Evolutionary conservation across 192 early-diverging fungal genomes (phyloP).

Genomic region (Radiomyces spectabilis): DNA sequence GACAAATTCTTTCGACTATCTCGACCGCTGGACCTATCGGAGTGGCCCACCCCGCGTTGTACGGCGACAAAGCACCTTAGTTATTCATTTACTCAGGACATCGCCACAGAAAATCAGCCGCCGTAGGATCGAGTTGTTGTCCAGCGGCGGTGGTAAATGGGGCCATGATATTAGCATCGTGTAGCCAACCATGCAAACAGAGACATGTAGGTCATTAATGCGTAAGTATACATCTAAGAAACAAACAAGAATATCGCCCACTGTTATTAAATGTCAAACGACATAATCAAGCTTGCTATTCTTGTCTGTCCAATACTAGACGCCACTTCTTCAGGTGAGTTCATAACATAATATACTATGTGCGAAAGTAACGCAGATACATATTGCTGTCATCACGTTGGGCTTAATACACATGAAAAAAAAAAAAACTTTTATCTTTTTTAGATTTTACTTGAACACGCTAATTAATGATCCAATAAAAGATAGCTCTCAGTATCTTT

Average conservation of each 20-base stretch:
- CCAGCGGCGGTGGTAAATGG: conserved; percentile 36
- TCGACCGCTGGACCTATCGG: too few species aligned
- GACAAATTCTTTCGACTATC: too few species aligned
- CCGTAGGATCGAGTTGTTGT: conserved; percentile 31
- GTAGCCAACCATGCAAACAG: conserved; percentile 54
- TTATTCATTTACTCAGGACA: conserved; percentile 53
- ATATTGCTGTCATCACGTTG: neutral
- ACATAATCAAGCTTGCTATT: neutral
- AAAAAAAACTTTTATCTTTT: neutral
- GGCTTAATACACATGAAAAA: too few species aligned
- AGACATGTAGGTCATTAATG: conserved; percentile 54
- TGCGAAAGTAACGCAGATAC: neutral
- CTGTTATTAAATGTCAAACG: neutral
- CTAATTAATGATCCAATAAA: conserved; percentile 49
- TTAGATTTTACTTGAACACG: conserved; percentile 54
- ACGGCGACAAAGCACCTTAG: too few species aligned
- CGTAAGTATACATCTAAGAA: conserved; percentile 40
- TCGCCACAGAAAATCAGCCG: conserved; percentile 35
- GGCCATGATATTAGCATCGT: conserved; percentile 46
- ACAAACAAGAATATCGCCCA: neutral
- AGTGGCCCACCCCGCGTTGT: too few species aligned
- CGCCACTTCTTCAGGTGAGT: conserved; percentile 44
- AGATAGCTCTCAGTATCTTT: conserved; percentile 78
- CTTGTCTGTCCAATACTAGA: conserved; percentile 43
- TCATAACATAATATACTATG: conserved; percentile 1